Evolutionary conservation across 2,329 filamentous ascomycete genomes (phyloP), one percentile per base, ranked within the genome.

Genomic region (Dothideomycetes sp.): DNA sequence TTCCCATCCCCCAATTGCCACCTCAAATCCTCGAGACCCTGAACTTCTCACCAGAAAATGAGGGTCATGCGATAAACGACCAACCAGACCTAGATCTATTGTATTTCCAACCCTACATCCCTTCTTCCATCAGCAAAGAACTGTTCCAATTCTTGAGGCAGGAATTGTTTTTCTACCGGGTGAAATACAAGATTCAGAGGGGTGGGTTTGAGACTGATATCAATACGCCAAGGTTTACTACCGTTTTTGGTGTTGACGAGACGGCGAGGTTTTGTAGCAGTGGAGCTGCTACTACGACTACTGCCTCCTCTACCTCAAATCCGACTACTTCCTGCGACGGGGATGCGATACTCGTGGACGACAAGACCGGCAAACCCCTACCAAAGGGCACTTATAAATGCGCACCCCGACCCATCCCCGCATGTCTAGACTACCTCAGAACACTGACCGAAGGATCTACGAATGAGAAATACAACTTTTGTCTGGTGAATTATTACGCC

Each of bases 401-500:
- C 50, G 59, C 63, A 1, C 84, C 84, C 0, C 72, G 83, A 0
- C 84, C 82, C 1, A 73, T 88, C 1, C 84, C 84, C 0, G 62
- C 71, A 41, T 86, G 82, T 51, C 69, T 89, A 0, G 74, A 84
- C 27, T 59, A 68, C 5, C 68, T 89, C 6, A 73, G 78, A 8
- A 62, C 59, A 23, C 68, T 76, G 8, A 77, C 81, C 1, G 81
- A 89, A 58, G 67, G 70, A 4, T 73, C 75, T 0, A 84, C 80
- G 1, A 71, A 70, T n/a, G 74, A 74, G 52, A 69, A 55, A 1
- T 89, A 82, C 62, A 89, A 89, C 55, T 85, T 88, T 56, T 83
- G 79, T 45, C 69, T 89, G 1, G 81, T 89, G 4, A 89, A 89
- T 54, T 89, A 89, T 63, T 89, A 89, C 54, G 79, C 80, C n/a